phyloP scores from a whole-genome alignment of 805 yeast genomes.

The Yarrowia bubula region DNA sequence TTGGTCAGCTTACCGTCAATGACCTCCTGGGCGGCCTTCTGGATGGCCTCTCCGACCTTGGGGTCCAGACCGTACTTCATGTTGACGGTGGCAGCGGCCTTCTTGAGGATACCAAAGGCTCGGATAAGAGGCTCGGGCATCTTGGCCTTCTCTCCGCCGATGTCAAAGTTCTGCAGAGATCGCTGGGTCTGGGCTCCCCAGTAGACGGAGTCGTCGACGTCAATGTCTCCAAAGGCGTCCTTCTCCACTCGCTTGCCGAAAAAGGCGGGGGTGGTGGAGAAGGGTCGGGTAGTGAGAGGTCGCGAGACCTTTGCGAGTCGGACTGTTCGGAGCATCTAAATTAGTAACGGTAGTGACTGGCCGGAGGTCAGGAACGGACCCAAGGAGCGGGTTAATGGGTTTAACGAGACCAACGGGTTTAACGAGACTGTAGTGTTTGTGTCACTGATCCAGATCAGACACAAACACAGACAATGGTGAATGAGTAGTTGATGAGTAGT shows the following conservation, averaged over 20 bases:
- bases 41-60: slow-evolving; percentile 76
- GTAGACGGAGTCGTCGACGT: slow-evolving; percentile 80
- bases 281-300: slow-evolving; percentile 23
- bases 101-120: slow-evolving; percentile 92
- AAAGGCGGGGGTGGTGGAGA: slow-evolving; percentile 29
- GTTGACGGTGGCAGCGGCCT: slow-evolving; percentile 92
- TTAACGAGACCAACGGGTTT: too few species aligned
- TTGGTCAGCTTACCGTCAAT: slow-evolving; percentile 85
- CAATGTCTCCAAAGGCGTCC: slow-evolving; percentile 96
- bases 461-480: too few species aligned
- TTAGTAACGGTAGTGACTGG: background rate
- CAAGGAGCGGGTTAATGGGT: too few species aligned
- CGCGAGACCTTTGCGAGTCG: slow-evolving; percentile 19
- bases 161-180: slow-evolving; percentile 89
- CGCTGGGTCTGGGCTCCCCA: slow-evolving; percentile 98
- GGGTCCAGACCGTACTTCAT: slow-evolving; percentile 83
- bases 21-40: slow-evolving; percentile 94
- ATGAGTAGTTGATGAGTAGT: too few species aligned
- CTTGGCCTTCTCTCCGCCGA: slow-evolving; percentile 86
- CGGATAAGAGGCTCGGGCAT: slow-evolving; percentile 88
- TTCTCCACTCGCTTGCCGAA: slow-evolving; percentile 66
- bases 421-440: too few species aligned
- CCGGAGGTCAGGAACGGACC: too few species aligned
- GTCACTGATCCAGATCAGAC: too few species aligned
- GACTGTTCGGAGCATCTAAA: slow-evolving; percentile 13